Evolutionary conservation across 331 rosid species (phyloP), one percentile per base, ranked within the genome.

Genomic region (Erythrophleum ivorense): DNA sequence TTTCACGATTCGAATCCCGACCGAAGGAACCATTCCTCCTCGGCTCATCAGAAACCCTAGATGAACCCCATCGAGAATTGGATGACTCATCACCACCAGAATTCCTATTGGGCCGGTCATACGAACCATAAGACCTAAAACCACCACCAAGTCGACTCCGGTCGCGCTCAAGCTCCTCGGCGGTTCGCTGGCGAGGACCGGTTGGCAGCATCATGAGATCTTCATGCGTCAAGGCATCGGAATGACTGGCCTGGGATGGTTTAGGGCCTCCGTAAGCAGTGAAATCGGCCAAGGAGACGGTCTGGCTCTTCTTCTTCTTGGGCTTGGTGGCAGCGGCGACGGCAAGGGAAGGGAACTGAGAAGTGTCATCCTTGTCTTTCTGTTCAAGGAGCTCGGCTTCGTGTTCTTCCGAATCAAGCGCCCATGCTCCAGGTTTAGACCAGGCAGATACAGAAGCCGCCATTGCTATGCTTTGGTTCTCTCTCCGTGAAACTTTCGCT

Each of bases 391-490:
- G 95, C 58, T 93, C 92, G 14, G 83, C 93, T 38, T 95, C 98
- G 66, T 95, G 85, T 53, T 93, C 87, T 55, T 95, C 98, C 4
- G 97, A 69, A 15, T 90, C 98, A 3, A 91, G 88, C 0, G 98
- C 98, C 98, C 98, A 95, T 0, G 98, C 97, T 16, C 97, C 94
- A 29, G 98, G 96, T 49, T 95, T 95, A 21, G 92, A 85, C 98
- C 98, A 95, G 2, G 94, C 92, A 89, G 97, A 89, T 53, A 87
- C 87, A 19, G 94, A 88, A 82, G 98, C 95, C 91, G 97, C 97
- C 98, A 95, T 95, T 45, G 74, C 83, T 84, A 33, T 71, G 58
- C 84, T 81, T 40, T 45, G 38, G 12, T n/a, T 76, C 55, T 64
- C 16, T 43, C 2, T 54, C 33, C 5, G 52, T 15, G 12, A 36